Evolutionary conservation across 179 eudicot genomes (phyloP).

Genomic region (Kewa caespitosa): DNA sequence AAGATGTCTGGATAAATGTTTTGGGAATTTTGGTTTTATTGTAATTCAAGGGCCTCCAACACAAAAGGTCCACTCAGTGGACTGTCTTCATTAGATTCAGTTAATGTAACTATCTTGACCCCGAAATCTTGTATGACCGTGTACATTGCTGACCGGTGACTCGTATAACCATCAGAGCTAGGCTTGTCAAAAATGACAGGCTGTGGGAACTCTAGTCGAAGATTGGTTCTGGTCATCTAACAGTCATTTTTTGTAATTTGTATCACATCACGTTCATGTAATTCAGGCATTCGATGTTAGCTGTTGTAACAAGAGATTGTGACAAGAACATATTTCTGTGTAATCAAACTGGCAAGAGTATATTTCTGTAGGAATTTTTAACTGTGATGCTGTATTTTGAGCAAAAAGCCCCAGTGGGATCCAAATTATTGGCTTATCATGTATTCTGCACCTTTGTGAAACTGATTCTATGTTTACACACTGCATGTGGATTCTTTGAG

Average conservation of each 20-base stretch:
- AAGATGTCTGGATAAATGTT: not conserved
- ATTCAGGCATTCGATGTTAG: constrained; percentile 16
- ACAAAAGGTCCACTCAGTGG: not conserved
- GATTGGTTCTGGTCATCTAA: constrained; percentile 20
- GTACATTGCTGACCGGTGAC: constrained; percentile 34
- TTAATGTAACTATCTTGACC: constrained; percentile 14
- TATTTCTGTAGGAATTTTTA: not conserved
- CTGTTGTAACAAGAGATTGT: constrained; percentile 19
- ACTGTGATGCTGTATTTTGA: not conserved
- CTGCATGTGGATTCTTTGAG: not conserved
- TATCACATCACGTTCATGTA: constrained; percentile 23
- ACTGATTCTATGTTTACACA: too few relatives aligned
- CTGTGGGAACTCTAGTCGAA: constrained; percentile 13
- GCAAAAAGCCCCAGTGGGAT: not conserved
- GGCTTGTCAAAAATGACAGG: constrained; percentile 1
- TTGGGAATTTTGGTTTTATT: not conserved
- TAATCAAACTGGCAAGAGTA: not conserved
- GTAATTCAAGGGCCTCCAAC: constrained; percentile 11
- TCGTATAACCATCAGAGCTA: constrained; percentile 18
- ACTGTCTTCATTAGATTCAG: constrained; percentile 9
- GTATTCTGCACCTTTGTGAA: not conserved
- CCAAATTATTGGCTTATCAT: not conserved
- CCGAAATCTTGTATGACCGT: constrained; percentile 6
- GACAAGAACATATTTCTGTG: constrained; percentile 1
- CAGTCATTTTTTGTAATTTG: constrained; percentile 24